phyloP scores from a whole-genome alignment of 75 land plant genomes.

The Pinus tabuliformis region DNA sequence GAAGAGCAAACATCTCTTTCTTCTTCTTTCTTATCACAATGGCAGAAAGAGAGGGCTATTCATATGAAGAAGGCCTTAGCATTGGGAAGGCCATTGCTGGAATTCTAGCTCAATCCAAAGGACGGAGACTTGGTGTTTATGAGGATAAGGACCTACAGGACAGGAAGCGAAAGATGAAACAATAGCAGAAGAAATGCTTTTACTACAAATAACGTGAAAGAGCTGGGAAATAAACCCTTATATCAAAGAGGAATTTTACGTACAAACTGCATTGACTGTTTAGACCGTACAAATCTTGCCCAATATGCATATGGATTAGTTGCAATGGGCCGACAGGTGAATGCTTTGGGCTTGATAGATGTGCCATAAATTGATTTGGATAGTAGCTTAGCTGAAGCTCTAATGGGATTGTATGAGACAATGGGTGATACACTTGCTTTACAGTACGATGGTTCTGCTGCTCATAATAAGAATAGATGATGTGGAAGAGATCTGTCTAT shows the following conservation, averaged over 20 bases:
- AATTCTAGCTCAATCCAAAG: too few species aligned
- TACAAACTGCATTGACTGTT: slow-evolving; percentile 84
- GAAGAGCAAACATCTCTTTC: too few species aligned
- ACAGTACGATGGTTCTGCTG: slow-evolving; percentile 83
- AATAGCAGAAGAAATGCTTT: too few species aligned
- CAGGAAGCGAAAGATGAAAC: too few species aligned
- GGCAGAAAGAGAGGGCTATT: too few species aligned
- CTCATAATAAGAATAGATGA: slow-evolving; percentile 56
- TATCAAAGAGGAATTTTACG: slow-evolving; percentile 68
- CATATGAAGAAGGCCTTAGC: too few species aligned
- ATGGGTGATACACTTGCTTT: slow-evolving; percentile 89
- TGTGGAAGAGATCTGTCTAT: neutral
- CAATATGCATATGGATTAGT: slow-evolving; percentile 73
- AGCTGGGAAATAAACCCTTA: slow-evolving; percentile 6
- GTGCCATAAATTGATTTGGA: slow-evolving; percentile 40
- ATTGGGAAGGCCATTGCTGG: too few species aligned
- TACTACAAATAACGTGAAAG: neutral
- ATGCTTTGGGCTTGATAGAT: slow-evolving; percentile 49
- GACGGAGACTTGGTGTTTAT: too few species aligned
- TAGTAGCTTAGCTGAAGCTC: slow-evolving; percentile 49
- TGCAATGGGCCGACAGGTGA: slow-evolving; percentile 73
- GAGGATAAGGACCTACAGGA: too few species aligned
- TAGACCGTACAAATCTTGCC: slow-evolving; percentile 73
- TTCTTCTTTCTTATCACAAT: too few species aligned
- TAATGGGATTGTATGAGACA: slow-evolving; percentile 69